phyloP scores from a whole-genome alignment of 768 basidiomycete genomes.

The Cytidiella melzeri region DNA sequence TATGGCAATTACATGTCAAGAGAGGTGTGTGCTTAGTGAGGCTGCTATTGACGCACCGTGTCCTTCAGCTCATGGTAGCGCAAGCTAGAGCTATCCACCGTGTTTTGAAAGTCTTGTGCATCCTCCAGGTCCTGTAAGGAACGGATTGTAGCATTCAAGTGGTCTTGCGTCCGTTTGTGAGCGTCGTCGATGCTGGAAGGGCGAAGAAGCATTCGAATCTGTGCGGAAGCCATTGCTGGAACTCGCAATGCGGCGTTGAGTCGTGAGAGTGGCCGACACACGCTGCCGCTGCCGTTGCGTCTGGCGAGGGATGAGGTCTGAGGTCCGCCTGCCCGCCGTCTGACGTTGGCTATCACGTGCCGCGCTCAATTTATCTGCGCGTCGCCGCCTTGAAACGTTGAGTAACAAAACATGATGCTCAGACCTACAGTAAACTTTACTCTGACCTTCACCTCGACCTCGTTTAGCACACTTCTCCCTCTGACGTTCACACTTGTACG shows the following conservation, averaged over 20 bases:
- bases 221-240: conserved; percentile 35
- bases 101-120: conserved; percentile 40
- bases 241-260: too few species aligned
- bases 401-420: too few species aligned
- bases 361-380: not conserved
- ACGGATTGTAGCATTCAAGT: conserved; percentile 41
- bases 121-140: conserved; percentile 30
- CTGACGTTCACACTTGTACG: not conserved
- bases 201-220: conserved; percentile 43
- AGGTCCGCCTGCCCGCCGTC: too few species aligned
- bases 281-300: not conserved
- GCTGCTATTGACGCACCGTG: conserved; percentile 24
- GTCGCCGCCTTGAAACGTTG: too few species aligned
- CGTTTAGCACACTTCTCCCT: not conserved
- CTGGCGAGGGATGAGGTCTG: not conserved
- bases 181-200: conserved; percentile 36
- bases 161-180: conserved; percentile 29
- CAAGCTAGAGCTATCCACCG: conserved; percentile 40
- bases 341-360: not conserved
- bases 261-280: not conserved
- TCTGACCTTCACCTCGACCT: not conserved
- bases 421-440: too few species aligned
- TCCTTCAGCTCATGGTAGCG: conserved; percentile 19
- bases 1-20: conserved; percentile 35
- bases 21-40: conserved; percentile 13